Evolutionary conservation across 305 asterid species (phyloP).

Genomic region (Fraxinus greggii): DNA sequence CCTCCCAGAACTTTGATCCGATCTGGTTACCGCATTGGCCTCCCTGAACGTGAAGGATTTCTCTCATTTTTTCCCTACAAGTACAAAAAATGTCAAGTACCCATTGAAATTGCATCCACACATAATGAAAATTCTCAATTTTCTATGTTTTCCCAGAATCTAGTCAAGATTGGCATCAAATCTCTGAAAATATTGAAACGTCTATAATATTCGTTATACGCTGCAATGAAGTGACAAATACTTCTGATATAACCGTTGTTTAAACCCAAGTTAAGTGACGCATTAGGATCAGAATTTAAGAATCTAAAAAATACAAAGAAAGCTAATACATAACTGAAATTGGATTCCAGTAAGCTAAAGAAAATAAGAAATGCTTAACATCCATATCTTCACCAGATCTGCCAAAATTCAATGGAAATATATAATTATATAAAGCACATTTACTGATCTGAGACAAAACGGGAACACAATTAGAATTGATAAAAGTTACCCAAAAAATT

Average conservation of each 20-base stretch:
- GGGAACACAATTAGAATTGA: neutral
- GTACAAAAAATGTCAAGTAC: neutral
- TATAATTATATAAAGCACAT: neutral
- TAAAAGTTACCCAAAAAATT: neutral
- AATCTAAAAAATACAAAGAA: neutral
- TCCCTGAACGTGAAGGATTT: no score
- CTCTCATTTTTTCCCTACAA: neutral
- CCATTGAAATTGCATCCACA: neutral
- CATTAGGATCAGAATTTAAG: neutral
- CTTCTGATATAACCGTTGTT: neutral
- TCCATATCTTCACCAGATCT: neutral
- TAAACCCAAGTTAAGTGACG: neutral
- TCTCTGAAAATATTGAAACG: neutral
- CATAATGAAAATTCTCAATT: neutral
- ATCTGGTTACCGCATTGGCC: no score
- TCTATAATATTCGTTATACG: no score
- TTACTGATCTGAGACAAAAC: neutral
- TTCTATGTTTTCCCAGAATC: neutral
- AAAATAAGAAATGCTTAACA: neutral
- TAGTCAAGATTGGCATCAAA: neutral
- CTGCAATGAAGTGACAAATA: neutral
- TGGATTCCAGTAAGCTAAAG: neutral
- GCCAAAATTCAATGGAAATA: neutral
- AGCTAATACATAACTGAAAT: neutral
- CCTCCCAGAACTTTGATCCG: no score